phyloP scores from a whole-genome alignment of 139 green algal genomes.

The Closterium sp. region DNA sequence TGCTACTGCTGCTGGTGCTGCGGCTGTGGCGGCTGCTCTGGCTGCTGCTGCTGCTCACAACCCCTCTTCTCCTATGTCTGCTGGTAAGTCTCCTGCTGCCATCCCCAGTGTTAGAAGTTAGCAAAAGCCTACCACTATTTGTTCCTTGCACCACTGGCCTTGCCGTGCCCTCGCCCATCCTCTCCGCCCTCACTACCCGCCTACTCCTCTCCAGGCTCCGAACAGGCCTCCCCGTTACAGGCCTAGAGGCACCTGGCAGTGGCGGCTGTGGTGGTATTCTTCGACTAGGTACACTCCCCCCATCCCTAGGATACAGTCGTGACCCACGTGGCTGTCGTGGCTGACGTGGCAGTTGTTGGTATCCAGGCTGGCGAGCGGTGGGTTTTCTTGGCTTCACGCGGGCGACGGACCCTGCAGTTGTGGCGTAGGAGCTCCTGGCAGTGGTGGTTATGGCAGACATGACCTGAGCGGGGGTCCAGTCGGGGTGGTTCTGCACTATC shows the following conservation, averaged over 20 bases:
- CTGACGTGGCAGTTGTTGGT: not conserved
- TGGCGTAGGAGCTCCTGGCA: not conserved
- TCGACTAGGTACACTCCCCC: not conserved
- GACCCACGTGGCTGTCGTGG: not conserved
- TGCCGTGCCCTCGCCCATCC: not conserved
- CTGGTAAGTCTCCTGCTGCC: not conserved
- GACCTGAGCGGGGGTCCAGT: constrained; percentile 11
- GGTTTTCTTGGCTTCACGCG: not conserved
- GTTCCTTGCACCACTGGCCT: not conserved
- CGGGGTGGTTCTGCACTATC: not conserved
- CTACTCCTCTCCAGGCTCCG: not conserved
- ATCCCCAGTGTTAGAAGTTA: not conserved
- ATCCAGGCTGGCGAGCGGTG: not conserved
- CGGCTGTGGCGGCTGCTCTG: too few species aligned
- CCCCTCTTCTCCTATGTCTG: not conserved
- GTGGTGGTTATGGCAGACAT: constrained; percentile 28
- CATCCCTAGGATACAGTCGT: not conserved
- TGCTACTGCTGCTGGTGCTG: not conserved
- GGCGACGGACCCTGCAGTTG: not conserved
- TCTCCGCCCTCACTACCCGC: not conserved
- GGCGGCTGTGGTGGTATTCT: not conserved
- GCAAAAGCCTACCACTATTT: not conserved
- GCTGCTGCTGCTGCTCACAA: not conserved
- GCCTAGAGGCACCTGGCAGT: not conserved
- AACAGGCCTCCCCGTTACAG: not conserved